Evolutionary conservation across 805 yeast genomes (phyloP), one percentile per base, ranked within the genome.

Genomic region (Candida maesae): DNA sequence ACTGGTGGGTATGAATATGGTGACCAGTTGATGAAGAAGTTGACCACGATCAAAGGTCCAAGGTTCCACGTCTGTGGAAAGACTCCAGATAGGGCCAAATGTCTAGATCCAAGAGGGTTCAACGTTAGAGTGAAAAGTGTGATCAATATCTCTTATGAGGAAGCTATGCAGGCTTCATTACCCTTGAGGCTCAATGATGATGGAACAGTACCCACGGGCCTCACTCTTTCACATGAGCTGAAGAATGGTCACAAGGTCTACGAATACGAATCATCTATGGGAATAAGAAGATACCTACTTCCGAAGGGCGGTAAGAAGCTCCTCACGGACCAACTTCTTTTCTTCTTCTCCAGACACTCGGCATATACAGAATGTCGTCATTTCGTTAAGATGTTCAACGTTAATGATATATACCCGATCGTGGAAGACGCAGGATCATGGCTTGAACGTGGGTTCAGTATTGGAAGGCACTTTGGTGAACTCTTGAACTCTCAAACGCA

Each of bases 321-420:
- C 3, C 53, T 72, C 7, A 69, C 71, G 1, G 51, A 49, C n/a
- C 65, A 61, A 10, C 42, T 73, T 3, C 57, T 57, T 34, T 59
- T 68, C 13, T 50, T 69, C 7, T 74, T 66, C 47, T 70, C 76
- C 5, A 52, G 78, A 32, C 78, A 74, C 44, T 70, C 77, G 1
- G 70, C 77, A 2, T 74, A 63, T 42, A 36, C 60, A 7, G 79
- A 74, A 46, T 55, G 64, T 13, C 44, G 56, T 14, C 40, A 59
- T 9, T 64, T 74, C 11, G 50, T 73, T 1, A 45, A 55, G 5
- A 30, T 56, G 24, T 66, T 74, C 38, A 53, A 44, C 9, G 74
- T 75, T 0, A 49, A 40, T 11, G 70, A 70, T 35, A 73, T 73
- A 0, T 70, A 60, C 36, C 78, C 78, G 0, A 66, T 71, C 35